Base-by-base conservation (phyloP, 2,329 filamentous ascomycete genomes). In the Pseudogymnoascus sp. region DNA sequence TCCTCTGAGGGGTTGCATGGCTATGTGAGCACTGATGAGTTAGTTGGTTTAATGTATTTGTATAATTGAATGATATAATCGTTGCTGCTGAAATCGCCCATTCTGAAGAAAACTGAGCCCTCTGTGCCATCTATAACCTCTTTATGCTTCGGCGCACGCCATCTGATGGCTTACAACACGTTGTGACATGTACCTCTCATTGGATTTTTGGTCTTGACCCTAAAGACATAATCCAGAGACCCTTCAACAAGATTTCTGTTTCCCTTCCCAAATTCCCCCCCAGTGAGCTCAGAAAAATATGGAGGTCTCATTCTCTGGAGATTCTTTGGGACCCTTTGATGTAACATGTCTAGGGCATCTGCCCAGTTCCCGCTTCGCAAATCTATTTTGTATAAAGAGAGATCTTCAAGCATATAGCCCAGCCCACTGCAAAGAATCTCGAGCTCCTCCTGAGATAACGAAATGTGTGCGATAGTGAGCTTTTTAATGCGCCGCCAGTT, bases 291-390 rank as follows among this genome's bases (percentile, higher is more conserved):
- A 28, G 2, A 8, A 16, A 61, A 28, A 23, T 10, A 16, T 61
- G 18, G 37, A 28, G n/a, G 23, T 14, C 5, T 61, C 18, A 25
- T 40, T 25, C 4, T n/a, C 25, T 28, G 42, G 11, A 11, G 25
- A 25, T 31, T 61, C 23, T 38, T 42, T 25, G 12, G 28, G 36
- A 42, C 36, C 59, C 31, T 61, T 23, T 44, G 21, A 31, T 37
- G 37, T 16, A 61, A 28, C 25, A 61, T 44, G 59, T 61, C 21
- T 16, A 61, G 23, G 8, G 18, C 36, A 42, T 11, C 21, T 44
- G 36, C 59, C 59, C 59, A 61, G 36, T 37, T 61, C 28, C 59
- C 59, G 16, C 34, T 44, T 16, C 25, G 36, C 34, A 61, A 61
- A 1, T 16, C 23, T 16, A 61, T 31, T 12, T 44, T 6, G 18